Evolutionary conservation across 139 green algal genomes (phyloP), one percentile per base, ranked within the genome.

Genomic region (Coelastrella sp.): DNA sequence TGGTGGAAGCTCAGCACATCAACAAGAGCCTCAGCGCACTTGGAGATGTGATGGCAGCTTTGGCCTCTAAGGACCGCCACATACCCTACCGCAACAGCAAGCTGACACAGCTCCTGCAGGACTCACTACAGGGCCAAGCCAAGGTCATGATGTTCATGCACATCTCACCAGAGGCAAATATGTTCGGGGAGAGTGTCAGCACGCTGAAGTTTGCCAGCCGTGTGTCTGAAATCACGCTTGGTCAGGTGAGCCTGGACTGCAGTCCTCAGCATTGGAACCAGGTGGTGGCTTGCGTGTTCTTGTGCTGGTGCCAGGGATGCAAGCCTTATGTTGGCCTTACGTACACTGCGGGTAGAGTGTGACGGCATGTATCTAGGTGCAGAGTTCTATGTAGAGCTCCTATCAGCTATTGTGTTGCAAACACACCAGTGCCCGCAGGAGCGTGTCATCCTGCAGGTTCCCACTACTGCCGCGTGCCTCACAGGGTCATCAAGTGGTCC

Each of bases 131-230:
- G n/a, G 97, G 97, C 7, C 90, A 97, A 66, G 96, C 96, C 56
- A 95, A 95, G 90, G 94, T 96, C 14, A 97, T 98, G 95, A 99
- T 99, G 97, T 98, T 99, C 92, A 96, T 99, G 91, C 97, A 99
- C 90, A 91, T 98, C 19, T 93, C 95, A 59, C 97, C 97, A 2
- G 97, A 99, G 94, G 88, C 64, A n/a, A 94, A 68, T 16, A 97
- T 93, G 22, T 88, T 90, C 61, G 87, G 92, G 60, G 97, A 99
- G 90, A 96, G 93, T 20, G 74, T 97, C 19, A 97, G 92, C 91
- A 99, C 97, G 20, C 95, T 99, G 57, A 95, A 96, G 56, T 99
- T 99, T 90, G 98, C 96, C 17, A 93, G 86, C 17, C 91, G 96
- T 0, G 98, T 99, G 32, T 95, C 93, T 3, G 94, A 97, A 82